phyloP scores from a whole-genome alignment of 2,329 filamentous ascomycete genomes.

The Zymoseptoria crescenta region DNA sequence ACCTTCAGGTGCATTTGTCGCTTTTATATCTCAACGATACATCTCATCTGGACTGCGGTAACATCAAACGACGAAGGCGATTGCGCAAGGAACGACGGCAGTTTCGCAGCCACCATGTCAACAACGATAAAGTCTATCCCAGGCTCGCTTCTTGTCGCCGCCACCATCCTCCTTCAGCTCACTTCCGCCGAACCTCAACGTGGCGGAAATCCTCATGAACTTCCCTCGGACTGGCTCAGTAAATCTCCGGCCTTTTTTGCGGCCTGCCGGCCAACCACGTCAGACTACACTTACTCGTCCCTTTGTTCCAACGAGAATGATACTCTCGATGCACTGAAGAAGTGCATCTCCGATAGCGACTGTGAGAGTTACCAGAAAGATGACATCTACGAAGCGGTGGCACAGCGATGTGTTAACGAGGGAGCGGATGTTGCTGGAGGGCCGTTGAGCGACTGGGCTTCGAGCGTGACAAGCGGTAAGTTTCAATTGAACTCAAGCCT shows the following conservation, averaged over 20 bases:
- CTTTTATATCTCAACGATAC: too few species aligned
- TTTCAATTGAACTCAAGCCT: too few species aligned
- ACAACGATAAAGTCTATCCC: background rate
- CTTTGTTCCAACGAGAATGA: background rate
- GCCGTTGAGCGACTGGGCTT: background rate
- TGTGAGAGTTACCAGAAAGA: background rate
- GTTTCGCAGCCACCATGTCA: background rate
- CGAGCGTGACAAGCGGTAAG: background rate
- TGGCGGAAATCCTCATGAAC: background rate
- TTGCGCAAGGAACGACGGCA: background rate
- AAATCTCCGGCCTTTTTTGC: background rate
- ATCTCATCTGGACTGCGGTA: background rate
- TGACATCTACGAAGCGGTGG: background rate
- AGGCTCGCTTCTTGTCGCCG: background rate
- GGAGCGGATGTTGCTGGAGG: too few species aligned
- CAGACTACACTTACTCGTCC: background rate
- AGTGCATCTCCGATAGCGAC: background rate
- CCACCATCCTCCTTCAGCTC: background rate
- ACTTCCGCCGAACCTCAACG: background rate
- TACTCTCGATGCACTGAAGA: background rate
- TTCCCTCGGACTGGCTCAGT: too few species aligned
- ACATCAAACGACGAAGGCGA: background rate
- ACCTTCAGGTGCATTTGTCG: too few species aligned
- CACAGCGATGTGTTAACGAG: background rate
- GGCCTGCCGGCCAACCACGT: background rate